Evolutionary conservation across 1,284 basidiomycete species (phyloP).

Genomic region (Marasmius oreades): DNA sequence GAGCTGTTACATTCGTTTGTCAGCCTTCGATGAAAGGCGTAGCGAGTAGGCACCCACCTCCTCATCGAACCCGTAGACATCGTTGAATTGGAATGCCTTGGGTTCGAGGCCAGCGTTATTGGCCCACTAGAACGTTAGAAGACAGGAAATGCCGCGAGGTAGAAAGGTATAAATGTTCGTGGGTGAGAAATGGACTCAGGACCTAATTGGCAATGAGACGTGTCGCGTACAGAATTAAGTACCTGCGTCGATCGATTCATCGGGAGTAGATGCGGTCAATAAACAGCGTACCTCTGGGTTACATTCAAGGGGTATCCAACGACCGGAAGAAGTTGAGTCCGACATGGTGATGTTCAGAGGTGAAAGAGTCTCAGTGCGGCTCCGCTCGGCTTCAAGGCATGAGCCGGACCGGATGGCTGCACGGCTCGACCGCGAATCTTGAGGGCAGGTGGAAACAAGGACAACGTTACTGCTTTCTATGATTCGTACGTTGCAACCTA

Average conservation of each 20-base stretch:
- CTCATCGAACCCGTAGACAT: constrained; percentile 79
- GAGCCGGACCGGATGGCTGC: too few relatives aligned
- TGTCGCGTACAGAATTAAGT: constrained; percentile 42
- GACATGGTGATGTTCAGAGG: too few relatives aligned
- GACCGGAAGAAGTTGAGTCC: constrained; percentile 1
- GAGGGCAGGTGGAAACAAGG: too few relatives aligned
- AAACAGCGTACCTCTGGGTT: constrained; percentile 59
- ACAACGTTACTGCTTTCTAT: too few relatives aligned
- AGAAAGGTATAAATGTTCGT: too few relatives aligned
- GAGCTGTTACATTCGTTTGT: constrained; percentile 1
- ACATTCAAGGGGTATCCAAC: constrained; percentile 77
- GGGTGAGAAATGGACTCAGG: too few relatives aligned
- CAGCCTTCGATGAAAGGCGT: background rate
- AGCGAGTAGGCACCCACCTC: constrained; percentile 40
- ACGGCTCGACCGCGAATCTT: too few relatives aligned
- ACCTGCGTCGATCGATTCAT: constrained; percentile 37
- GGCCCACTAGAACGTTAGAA: constrained; percentile 67
- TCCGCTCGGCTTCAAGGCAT: too few relatives aligned
- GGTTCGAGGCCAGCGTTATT: constrained; percentile 65
- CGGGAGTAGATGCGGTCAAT: constrained; percentile 6
- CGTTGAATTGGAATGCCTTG: constrained; percentile 61
- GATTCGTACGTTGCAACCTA: too few relatives aligned
- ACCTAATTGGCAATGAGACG: too few relatives aligned
- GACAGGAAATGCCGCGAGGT: too few relatives aligned
- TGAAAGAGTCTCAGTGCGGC: too few relatives aligned